These are phyloP conservation scores for Diphasiastrum complanatum DNA, from an alignment of 83 land plant species.

Conservation along the genomic window DNA sequence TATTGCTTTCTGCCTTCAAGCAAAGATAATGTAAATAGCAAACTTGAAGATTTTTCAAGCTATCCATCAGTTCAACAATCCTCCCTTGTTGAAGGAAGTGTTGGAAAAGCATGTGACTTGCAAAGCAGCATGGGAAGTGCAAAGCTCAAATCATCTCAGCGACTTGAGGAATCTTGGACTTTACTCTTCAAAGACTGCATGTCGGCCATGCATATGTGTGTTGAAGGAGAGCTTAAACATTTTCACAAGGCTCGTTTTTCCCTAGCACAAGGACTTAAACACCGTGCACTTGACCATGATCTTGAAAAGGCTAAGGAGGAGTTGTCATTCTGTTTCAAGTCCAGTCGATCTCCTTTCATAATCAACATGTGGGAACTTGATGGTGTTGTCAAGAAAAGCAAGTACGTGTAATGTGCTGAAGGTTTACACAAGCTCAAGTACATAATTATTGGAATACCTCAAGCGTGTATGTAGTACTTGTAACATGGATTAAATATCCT, in stretches of 20 bases:
- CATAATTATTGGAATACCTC: too few species aligned
- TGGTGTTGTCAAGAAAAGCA: slow-evolving; percentile 61
- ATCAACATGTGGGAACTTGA: slow-evolving; percentile 99
- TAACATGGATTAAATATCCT: background rate
- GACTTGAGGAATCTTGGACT: slow-evolving; percentile 49
- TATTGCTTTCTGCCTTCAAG: slow-evolving; percentile 20
- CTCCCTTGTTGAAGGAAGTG: slow-evolving; percentile 1
- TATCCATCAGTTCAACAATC: background rate
- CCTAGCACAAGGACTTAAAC: slow-evolving; percentile 67
- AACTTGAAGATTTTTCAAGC: too few species aligned
- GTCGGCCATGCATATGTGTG: slow-evolving; percentile 66
- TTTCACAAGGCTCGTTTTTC: slow-evolving; percentile 91
- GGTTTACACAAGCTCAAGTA: too few species aligned
- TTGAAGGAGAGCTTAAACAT: slow-evolving; percentile 97
- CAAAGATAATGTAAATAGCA: slow-evolving; percentile 20
- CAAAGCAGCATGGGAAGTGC: slow-evolving; percentile 11
- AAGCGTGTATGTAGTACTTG: too few species aligned
- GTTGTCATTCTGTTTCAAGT: slow-evolving; percentile 92
- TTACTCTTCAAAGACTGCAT: slow-evolving; percentile 75
- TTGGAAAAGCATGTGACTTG: slow-evolving; percentile 2
- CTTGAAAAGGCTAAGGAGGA: slow-evolving; percentile 85
- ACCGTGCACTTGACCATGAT: slow-evolving; percentile 56
- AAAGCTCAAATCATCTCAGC: too few species aligned
- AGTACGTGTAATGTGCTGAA: slow-evolving; percentile 31
- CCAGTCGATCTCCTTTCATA: slow-evolving; percentile 81